Base-by-base conservation (phyloP, 345 rosid species). In the Moricandia arvensis region DNA sequence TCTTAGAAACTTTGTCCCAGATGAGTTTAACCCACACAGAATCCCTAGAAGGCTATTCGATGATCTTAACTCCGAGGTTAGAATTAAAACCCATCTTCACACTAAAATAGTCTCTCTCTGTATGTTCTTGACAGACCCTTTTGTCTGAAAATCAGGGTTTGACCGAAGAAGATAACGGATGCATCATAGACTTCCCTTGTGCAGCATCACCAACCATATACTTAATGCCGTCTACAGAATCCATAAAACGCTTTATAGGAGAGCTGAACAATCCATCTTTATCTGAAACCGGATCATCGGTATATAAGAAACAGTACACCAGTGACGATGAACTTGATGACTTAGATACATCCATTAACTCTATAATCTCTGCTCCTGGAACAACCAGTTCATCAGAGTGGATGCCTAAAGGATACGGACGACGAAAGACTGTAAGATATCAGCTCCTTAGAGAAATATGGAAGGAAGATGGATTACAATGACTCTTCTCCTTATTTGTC, bases 261-360 rank as follows among this genome's bases (percentile, higher is more conserved):
- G 92, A 91, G n/a, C 72, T 85, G 4, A 81, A 83, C 71, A 84
- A 71, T 62, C 86, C 83, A 7, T 30, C 85, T 17, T 43, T 77
- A 69, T 84, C 80, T 6, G 82, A 87, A 79, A 81, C 85, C 41
- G 80, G 84, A 66, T 84, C 90, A 80, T 74, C 91, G 0, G 74
- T 89, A 69, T 87, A 83, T 47, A 85, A 73, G 77, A 91, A 91
- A 73, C 83, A 95, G 4, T 87, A 90, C 80, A 85, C 90, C 0
- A 91, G 98, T 2, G 97, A 94, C 17, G 98, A 94, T 17, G 98
- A 91, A 81, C 92, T 91, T 2, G 93, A 89, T 8, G 96, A 90
- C 74, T 76, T 91, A 77, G 98, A 89, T 82, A 85, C 95, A 3
- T 88, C 92, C 0, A 59, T 90, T 16, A 81, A 80, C 66, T 85